A percentile compares a stretch with the other conserved stretches of the same genome.
phyloP scores from a whole-genome alignment of 2,329 filamentous ascomycete species.

The Aurifilum marmelostoma region DNA sequence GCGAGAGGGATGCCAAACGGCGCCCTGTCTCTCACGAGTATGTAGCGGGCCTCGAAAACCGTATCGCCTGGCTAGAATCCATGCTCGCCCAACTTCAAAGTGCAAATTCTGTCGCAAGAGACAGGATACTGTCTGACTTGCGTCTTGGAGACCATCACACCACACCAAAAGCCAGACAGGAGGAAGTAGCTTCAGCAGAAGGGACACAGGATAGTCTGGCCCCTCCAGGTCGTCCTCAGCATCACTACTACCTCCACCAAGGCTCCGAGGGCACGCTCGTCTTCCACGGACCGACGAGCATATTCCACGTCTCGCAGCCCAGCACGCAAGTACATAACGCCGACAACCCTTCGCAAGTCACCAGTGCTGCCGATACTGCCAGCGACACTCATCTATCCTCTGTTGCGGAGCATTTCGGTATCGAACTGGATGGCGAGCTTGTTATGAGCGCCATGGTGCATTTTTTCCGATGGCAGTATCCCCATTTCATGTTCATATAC shows the following conservation, averaged over 20 bases:
- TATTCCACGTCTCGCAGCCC: conserved; percentile 31
- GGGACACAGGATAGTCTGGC: neutral
- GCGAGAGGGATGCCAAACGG: conserved; percentile 26
- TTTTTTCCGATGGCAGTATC: conserved; percentile 39
- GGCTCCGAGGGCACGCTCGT: conserved; percentile 29
- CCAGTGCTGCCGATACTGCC: neutral
- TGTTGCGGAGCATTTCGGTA: conserved; percentile 33
- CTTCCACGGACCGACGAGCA: conserved; percentile 34
- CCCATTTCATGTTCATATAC: conserved; percentile 40
- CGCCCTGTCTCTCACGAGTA: conserved; percentile 29
- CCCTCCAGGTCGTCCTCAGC: neutral
- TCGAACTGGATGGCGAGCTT: conserved; percentile 32
- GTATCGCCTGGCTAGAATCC: conserved; percentile 22
- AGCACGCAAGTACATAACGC: neutral
- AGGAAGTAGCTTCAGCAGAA: neutral
- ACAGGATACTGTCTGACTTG: neutral
- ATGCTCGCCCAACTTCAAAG: conserved; percentile 15
- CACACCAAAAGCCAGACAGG: neutral
- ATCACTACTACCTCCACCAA: neutral
- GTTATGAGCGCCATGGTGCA: conserved; percentile 31
- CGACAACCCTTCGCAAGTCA: neutral
- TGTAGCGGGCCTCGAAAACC: conserved; percentile 21
- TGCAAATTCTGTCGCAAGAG: neutral
- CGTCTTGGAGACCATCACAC: neutral
- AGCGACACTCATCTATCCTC: conserved; percentile 13